Conservation (phyloP, 2,329 filamentous ascomycete genomes). For the Shiraia bambusicola region DNA sequence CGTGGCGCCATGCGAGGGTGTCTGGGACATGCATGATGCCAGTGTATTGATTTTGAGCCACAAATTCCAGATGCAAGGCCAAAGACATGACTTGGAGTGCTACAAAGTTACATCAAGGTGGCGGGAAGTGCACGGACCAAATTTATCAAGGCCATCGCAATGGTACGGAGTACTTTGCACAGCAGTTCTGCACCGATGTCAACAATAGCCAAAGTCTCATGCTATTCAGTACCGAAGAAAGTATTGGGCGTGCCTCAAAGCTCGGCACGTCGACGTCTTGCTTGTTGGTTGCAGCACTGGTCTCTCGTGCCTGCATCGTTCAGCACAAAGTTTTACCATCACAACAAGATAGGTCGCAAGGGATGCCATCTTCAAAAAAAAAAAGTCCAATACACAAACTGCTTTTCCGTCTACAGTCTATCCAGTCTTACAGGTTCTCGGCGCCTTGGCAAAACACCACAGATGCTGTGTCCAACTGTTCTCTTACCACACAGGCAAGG, state of each 20-base stretch:
- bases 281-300: slow-evolving; percentile 1
- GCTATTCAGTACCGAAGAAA: background rate
- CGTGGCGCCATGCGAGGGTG: slow-evolving; percentile 12
- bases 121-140: slow-evolving; percentile 11
- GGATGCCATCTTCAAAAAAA: too few species aligned
- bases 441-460: background rate
- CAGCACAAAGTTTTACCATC: background rate
- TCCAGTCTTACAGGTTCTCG: background rate
- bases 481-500: too few species aligned
- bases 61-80: background rate
- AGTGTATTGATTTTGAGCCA: slow-evolving; percentile 14
- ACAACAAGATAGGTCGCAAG: too few species aligned
- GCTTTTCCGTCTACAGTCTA: background rate
- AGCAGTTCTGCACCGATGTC: too few species aligned
- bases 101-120: slow-evolving; percentile 1
- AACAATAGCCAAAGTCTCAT: too few species aligned
- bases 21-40: slow-evolving; percentile 17
- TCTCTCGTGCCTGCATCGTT: too few species aligned
- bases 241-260: slow-evolving; percentile 2
- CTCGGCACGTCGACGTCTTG: background rate
- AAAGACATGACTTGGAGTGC: slow-evolving; percentile 6
- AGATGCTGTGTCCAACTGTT: too few species aligned
- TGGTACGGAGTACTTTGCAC: slow-evolving; percentile 8
- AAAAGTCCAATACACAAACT: too few species aligned
- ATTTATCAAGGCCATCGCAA: slow-evolving; percentile 2